Conservation (phyloP, 1,139 yeast species). For the Candida sp. region DNA sequence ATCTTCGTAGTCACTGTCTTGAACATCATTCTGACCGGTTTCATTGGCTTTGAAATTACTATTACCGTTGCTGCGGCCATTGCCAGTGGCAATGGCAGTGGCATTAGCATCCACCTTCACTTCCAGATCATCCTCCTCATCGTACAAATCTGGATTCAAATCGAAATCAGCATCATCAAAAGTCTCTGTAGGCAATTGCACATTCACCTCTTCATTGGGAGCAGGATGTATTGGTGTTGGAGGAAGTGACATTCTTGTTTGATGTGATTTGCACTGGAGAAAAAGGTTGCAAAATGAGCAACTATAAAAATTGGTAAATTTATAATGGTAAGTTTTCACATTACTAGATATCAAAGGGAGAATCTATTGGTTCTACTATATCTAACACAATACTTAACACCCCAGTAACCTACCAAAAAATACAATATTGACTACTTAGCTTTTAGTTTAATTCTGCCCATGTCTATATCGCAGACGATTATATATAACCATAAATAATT, state of each 20-base stretch:
- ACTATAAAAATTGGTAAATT: not conserved
- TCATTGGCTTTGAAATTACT: not conserved
- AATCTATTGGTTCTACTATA: no score
- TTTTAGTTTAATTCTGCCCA: no score
- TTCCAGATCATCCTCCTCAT: conserved; percentile 15
- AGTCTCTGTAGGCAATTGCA: conserved; percentile 24
- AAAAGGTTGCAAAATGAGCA: not conserved
- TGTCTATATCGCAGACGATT: no score
- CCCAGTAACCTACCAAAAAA: no score
- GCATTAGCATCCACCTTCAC: not conserved
- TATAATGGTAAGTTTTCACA: no score
- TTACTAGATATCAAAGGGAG: no score
- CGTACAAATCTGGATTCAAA: conserved; percentile 40
- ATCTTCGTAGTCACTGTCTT: conserved; percentile 11
- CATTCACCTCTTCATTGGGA: conserved; percentile 40
- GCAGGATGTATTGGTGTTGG: conserved; percentile 47
- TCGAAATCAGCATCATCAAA: conserved; percentile 27
- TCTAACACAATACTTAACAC: no score
- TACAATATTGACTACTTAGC: no score
- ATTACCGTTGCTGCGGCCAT: not conserved
- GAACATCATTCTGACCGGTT: not conserved
- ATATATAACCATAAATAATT: no score
- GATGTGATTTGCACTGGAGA: not conserved
- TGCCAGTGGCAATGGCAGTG: not conserved
- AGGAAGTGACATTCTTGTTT: conserved; percentile 21